Evolutionary conservation across 495 filamentous ascomycete species (phyloP).

Genomic region (Penicillium simplicissimum): DNA sequence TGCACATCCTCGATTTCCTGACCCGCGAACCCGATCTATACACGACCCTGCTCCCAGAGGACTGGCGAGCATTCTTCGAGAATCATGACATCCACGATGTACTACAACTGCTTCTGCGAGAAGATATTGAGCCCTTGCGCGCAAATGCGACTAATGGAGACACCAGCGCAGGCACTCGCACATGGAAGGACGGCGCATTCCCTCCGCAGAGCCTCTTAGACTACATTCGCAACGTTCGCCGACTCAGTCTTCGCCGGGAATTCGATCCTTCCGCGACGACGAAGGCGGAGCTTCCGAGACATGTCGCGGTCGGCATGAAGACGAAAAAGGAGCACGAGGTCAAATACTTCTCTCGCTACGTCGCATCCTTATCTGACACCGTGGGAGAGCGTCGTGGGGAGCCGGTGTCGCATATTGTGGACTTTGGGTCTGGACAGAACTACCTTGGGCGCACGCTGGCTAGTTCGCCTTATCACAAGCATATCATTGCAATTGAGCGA

Average conservation of each 20-base stretch:
- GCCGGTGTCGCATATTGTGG: constrained; percentile 81
- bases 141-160: constrained; percentile 6
- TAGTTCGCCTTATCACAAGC: constrained; percentile 76
- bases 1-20: constrained; percentile 95
- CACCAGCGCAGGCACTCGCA: constrained; percentile 4
- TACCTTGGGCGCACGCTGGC: constrained; percentile 90
- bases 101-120: constrained; percentile 74
- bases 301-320: constrained; percentile 89
- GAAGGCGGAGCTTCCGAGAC: constrained; percentile 56
- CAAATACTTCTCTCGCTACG: constrained; percentile 62
- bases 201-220: constrained; percentile 68
- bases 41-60: constrained; percentile 65
- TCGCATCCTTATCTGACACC: constrained; percentile 51
- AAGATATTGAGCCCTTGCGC: constrained; percentile 55
- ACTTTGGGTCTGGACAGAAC: constrained; percentile 95
- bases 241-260: constrained; percentile 64
- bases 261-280: constrained; percentile 40
- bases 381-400: constrained; percentile 54
- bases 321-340: constrained; percentile 95
- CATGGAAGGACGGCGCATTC: constrained; percentile 53
- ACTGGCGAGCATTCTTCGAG: constrained; percentile 80
- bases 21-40: constrained; percentile 83
- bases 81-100: constrained; percentile 68
- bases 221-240: constrained; percentile 75
- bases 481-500: constrained; percentile 90